These are phyloP conservation scores for Allium sativum DNA, from an alignment of 106 monocot species.

Conservation along the genomic window DNA sequence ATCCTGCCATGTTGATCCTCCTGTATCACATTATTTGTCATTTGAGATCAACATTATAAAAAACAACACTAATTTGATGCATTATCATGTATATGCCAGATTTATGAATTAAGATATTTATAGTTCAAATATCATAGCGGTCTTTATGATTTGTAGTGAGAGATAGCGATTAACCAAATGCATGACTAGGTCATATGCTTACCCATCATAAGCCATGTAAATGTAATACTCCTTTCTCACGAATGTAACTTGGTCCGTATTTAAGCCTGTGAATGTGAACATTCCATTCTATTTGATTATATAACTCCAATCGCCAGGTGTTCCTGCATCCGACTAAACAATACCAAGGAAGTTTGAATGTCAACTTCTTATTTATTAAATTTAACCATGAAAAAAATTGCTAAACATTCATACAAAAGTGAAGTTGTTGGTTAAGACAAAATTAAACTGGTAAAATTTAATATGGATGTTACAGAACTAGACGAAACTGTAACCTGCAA, in stretches of 20 bases:
- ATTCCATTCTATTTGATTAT: constrained; percentile 97
- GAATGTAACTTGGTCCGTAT: constrained; percentile 75
- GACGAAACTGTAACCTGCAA: too few species aligned
- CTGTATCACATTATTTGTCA: constrained; percentile 25
- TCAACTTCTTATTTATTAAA: too few species aligned
- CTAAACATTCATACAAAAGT: too few species aligned
- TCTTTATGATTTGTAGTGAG: background rate
- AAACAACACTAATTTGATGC: background rate
- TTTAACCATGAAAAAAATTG: too few species aligned
- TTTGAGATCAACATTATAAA: too few species aligned
- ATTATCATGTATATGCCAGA: background rate
- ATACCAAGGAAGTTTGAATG: too few species aligned
- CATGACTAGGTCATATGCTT: constrained; percentile 5
- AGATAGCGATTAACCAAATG: background rate
- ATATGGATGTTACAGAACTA: too few species aligned
- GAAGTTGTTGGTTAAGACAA: too few species aligned
- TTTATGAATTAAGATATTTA: background rate
- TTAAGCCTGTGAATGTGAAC: constrained; percentile 98
- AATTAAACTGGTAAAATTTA: too few species aligned
- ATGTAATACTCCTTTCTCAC: constrained; percentile 85
- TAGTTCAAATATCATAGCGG: too few species aligned
- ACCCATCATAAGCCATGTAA: constrained; percentile 97
- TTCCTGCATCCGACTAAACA: constrained; percentile 20
- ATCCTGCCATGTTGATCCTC: constrained; percentile 97
- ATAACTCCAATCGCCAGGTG: constrained; percentile 95